Evolutionary conservation across 805 yeast genomes (phyloP).

Genomic region (Saccharomycodes ludwigii): DNA sequence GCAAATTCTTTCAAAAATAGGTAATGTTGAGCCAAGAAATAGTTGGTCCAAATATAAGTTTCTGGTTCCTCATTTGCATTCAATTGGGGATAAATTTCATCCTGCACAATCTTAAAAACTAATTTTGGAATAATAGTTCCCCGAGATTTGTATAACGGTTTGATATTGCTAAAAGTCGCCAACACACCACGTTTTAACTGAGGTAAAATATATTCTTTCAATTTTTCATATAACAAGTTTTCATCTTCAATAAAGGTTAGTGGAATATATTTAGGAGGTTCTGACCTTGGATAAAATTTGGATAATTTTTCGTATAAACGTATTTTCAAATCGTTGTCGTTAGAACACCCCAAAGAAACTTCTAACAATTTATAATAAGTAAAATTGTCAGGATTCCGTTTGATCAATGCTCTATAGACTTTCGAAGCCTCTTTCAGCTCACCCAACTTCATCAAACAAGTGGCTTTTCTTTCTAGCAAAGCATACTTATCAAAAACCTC

Average conservation of each 20-base stretch:
- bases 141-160: constrained; percentile 56
- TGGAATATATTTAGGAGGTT: constrained; percentile 70
- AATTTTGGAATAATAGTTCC: constrained; percentile 23
- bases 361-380: constrained; percentile 60
- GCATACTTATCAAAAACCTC: constrained; percentile 47
- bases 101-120: constrained; percentile 39
- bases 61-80: constrained; percentile 23
- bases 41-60: constrained; percentile 50
- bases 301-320: constrained; percentile 55
- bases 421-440: constrained; percentile 50
- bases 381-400: constrained; percentile 75
- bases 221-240: constrained; percentile 29
- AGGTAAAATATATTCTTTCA: constrained; percentile 39
- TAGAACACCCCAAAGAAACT: constrained; percentile 37
- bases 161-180: constrained; percentile 74
- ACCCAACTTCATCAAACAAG: constrained; percentile 46
- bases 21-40: constrained; percentile 70
- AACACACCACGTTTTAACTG: constrained; percentile 79
- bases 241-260: constrained; percentile 54
- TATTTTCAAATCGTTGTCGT: constrained; percentile 37
- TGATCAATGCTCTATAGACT: constrained; percentile 54
- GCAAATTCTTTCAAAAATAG: constrained; percentile 41
- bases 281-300: constrained; percentile 68
- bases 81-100: constrained; percentile 29
- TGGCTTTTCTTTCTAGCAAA: constrained; percentile 54